phyloP scores from a whole-genome alignment of 352 stramenopile species.

The Phytopythium helicoides region DNA sequence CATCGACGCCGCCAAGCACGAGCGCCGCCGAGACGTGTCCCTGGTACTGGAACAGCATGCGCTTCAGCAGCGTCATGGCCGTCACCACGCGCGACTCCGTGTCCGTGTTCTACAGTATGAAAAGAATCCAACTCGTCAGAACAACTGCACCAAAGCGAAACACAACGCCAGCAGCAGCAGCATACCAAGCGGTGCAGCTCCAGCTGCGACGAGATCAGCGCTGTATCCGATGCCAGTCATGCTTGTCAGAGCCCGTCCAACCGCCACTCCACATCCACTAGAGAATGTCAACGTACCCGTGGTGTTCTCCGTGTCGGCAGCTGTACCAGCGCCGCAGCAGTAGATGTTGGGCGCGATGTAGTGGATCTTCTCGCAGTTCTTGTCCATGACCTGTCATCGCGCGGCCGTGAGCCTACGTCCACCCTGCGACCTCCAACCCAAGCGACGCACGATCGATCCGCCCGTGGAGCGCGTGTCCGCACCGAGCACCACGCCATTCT shows the following conservation, averaged over 20 bases:
- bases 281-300: slow-evolving; percentile 29
- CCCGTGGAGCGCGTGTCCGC: slow-evolving; percentile 97
- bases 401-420: not conserved
- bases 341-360: slow-evolving; percentile 99
- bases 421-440: not conserved
- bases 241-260: too few relatives aligned
- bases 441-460: slow-evolving; percentile 70
- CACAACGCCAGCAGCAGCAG: not conserved
- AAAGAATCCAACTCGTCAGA: not conserved
- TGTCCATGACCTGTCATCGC: slow-evolving; percentile 88
- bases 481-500: slow-evolving; percentile 95
- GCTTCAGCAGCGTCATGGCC: slow-evolving; percentile 96
- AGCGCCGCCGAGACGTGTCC: slow-evolving; percentile 95
- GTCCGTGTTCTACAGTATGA: slow-evolving; percentile 55
- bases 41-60: slow-evolving; percentile 97
- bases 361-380: slow-evolving; percentile 99
- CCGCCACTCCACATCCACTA: not conserved
- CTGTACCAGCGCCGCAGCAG: slow-evolving; percentile 97
- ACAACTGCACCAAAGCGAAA: not conserved
- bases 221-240: slow-evolving; percentile 4
- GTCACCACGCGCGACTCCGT: slow-evolving; percentile 94
- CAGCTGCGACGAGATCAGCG: slow-evolving; percentile 88
- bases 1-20: slow-evolving; percentile 97
- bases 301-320: slow-evolving; percentile 96
- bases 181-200: slow-evolving; percentile 94